Percentiles rank a stretch among this genome's conserved stretches.
Evolutionary conservation across 2,329 filamentous ascomycete genomes (phyloP).

Genomic region (Penicillium sp.): DNA sequence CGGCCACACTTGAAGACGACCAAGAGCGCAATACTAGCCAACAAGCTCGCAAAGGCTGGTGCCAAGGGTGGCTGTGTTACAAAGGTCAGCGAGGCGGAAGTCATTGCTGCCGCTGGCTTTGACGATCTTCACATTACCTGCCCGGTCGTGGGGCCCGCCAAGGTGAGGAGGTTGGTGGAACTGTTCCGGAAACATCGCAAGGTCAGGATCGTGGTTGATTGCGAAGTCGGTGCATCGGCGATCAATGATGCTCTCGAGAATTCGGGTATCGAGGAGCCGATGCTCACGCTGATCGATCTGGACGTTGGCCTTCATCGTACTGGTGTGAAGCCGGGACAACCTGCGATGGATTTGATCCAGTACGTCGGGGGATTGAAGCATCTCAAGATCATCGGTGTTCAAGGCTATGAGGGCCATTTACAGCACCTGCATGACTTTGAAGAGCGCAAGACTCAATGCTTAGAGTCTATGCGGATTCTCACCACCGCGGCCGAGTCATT

Average conservation of each 20-base stretch:
- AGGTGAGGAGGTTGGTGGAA: slow-evolving; percentile 51
- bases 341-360: slow-evolving; percentile 44
- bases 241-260: slow-evolving; percentile 48
- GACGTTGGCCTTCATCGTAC: slow-evolving; percentile 56
- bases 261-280: slow-evolving; percentile 41
- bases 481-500: slow-evolving; percentile 48
- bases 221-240: slow-evolving; percentile 47
- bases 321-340: slow-evolving; percentile 48
- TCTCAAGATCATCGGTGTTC: slow-evolving; percentile 52
- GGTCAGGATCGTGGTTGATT: slow-evolving; percentile 54
- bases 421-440: slow-evolving; percentile 53
- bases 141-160: slow-evolving; percentile 52
- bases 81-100: slow-evolving; percentile 54
- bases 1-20: slow-evolving; percentile 59
- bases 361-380: slow-evolving; percentile 42
- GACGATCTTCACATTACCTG: slow-evolving; percentile 56
- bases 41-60: slow-evolving; percentile 49
- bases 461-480: slow-evolving; percentile 51
- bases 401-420: slow-evolving; percentile 58
- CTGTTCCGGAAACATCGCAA: slow-evolving; percentile 43
- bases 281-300: slow-evolving; percentile 51
- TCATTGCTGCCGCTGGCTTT: slow-evolving; percentile 48
- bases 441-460: slow-evolving; percentile 47
- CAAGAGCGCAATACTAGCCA: slow-evolving; percentile 51
- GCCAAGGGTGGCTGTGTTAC: slow-evolving; percentile 56